phyloP scores from a whole-genome alignment of 495 filamentous ascomycete genomes.

The Rostrohypoxylon terebratum region DNA sequence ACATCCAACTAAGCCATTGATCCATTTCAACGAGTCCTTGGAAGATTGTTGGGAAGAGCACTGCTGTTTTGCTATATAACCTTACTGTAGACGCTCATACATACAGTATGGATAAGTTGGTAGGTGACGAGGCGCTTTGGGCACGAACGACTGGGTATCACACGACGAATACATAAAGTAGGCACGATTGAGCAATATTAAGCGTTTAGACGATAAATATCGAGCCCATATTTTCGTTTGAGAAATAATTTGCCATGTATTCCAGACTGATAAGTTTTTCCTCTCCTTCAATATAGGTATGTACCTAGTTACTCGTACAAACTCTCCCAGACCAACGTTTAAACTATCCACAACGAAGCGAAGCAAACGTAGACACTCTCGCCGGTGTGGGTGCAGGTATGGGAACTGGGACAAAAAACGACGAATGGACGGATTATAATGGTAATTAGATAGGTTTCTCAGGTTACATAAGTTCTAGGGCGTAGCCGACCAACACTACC shows the following conservation, averaged over 20 bases:
- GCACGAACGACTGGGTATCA: too few relatives aligned
- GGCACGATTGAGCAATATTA: too few relatives aligned
- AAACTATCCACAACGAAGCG: neutral
- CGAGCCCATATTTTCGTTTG: too few relatives aligned
- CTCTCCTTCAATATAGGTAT: neutral
- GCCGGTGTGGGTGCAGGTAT: neutral
- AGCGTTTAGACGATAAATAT: too few relatives aligned
- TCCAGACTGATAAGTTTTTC: neutral
- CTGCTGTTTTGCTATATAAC: too few relatives aligned
- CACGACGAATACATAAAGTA: too few relatives aligned
- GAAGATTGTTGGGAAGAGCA: too few relatives aligned
- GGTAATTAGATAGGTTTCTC: neutral
- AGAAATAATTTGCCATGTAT: neutral
- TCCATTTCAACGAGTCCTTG: too few relatives aligned
- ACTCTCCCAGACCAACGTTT: neutral
- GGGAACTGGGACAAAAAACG: neutral
- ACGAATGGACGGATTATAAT: neutral
- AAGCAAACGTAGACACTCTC: neutral
- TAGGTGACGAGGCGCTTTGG: too few relatives aligned
- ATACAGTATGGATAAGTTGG: too few relatives aligned
- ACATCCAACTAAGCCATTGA: too few relatives aligned
- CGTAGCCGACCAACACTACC: neutral
- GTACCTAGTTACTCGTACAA: neutral
- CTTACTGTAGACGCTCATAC: too few relatives aligned
- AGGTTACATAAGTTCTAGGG: conserved; percentile 18